phyloP scores from a whole-genome alignment of 2,329 filamentous ascomycete genomes.

The Ploettnerulaceae sp. region DNA sequence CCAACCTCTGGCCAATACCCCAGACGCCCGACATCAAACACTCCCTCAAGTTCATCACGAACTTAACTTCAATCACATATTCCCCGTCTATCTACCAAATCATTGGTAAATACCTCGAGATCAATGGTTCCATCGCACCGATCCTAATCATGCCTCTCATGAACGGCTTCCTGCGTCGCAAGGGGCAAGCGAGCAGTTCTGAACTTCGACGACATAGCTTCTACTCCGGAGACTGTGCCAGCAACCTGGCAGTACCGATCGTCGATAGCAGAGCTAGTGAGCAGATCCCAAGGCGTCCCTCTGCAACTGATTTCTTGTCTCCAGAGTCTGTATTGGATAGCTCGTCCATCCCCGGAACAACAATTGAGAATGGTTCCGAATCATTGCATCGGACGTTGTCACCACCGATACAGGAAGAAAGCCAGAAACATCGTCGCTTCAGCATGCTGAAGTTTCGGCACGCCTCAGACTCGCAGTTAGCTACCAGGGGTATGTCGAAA shows the following conservation, averaged over 20 bases:
- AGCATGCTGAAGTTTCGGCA: conserved; percentile 80
- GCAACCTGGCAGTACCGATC: conserved; percentile 15
- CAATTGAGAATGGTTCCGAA: conserved; percentile 19
- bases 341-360: conserved; percentile 14
- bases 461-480: conserved; percentile 88
- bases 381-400: conserved; percentile 21
- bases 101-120: conserved; percentile 26
- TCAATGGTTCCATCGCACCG: conserved; percentile 20
- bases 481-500: conserved; percentile 43
- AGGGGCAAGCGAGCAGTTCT: conserved; percentile 27
- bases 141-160: conserved; percentile 29
- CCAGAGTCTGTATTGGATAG: conserved; percentile 16
- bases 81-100: not conserved
- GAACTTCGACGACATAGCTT: conserved; percentile 33
- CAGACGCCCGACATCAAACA: not conserved
- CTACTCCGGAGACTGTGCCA: conserved; percentile 22
- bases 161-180: conserved; percentile 30
- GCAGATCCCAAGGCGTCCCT: conserved; percentile 32
- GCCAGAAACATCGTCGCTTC: conserved; percentile 55
- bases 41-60: not conserved
- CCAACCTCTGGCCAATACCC: not conserved
- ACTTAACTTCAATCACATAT: not conserved
- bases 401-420: conserved; percentile 51
- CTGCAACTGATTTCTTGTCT: conserved; percentile 28
- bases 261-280: conserved; percentile 32